phyloP scores from a whole-genome alignment of 306 rosid species.

The Elaeagnus macrophylla region DNA sequence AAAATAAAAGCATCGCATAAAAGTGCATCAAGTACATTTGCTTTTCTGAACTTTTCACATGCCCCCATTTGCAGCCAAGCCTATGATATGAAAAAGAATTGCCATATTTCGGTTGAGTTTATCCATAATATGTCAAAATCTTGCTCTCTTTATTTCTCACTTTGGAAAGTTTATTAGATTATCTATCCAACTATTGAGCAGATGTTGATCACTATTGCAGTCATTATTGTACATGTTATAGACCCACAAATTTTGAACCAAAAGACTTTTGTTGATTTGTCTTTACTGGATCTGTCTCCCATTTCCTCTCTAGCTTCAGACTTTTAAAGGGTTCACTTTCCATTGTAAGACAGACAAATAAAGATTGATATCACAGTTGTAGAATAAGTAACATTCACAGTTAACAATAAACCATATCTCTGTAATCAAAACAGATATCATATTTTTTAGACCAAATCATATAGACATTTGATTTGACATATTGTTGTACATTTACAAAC shows the following conservation, averaged over 20 bases:
- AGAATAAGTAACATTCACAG: no score
- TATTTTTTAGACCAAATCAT: no score
- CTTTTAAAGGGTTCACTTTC: no score
- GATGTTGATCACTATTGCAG: neutral
- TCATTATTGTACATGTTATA: neutral
- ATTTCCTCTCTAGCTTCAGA: no score
- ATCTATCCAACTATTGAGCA: neutral
- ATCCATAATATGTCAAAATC: slow-evolving; percentile 20
- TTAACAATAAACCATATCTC: no score
- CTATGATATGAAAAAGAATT: neutral
- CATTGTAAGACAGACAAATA: no score
- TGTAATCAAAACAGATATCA: no score
- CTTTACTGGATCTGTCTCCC: no score
- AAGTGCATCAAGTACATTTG: neutral
- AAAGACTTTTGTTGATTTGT: neutral
- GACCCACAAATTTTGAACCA: slow-evolving; percentile 8
- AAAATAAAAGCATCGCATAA: no score
- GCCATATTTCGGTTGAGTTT: slow-evolving; percentile 5
- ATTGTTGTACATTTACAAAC: no score
- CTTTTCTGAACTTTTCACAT: slow-evolving; percentile 1
- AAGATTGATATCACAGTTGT: no score
- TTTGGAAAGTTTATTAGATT: slow-evolving; percentile 2
- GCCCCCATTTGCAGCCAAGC: neutral
- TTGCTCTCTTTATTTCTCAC: neutral
- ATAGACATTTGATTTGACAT: no score